Percentiles rank a stretch among this genome's conserved stretches.
Evolutionary conservation across 2,329 filamentous ascomycete genomes (phyloP).

Genomic region (Pleomassaria siparia): DNA sequence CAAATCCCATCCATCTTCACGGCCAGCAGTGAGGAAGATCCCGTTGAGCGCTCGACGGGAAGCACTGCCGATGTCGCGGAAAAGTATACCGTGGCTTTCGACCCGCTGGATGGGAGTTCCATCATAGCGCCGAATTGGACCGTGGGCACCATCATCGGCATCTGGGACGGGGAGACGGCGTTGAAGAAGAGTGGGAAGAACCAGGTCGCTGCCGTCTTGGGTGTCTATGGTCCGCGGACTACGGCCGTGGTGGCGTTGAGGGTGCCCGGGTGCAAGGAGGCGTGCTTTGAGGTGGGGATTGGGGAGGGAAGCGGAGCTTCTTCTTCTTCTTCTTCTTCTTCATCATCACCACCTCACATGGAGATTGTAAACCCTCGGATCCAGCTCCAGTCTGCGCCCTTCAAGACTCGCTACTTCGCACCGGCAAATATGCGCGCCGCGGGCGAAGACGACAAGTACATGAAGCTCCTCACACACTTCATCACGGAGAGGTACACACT

Average conservation of each 20-base stretch:
- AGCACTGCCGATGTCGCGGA: slow-evolving; percentile 34
- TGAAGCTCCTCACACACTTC: slow-evolving; percentile 52
- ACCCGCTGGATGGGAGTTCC: slow-evolving; percentile 65
- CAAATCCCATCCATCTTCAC: slow-evolving; percentile 56
- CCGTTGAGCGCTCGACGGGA: slow-evolving; percentile 47
- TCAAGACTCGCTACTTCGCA: slow-evolving; percentile 61
- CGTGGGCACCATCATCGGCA: slow-evolving; percentile 59
- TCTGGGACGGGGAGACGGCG: slow-evolving; percentile 49
- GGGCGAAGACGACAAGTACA: slow-evolving; percentile 54
- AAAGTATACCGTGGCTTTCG: slow-evolving; percentile 62
- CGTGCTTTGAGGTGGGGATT: slow-evolving; percentile 58
- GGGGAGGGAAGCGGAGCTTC: slow-evolving; percentile 23
- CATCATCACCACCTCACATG: slow-evolving; percentile 10
- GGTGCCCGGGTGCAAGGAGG: slow-evolving; percentile 41
- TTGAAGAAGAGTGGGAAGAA: slow-evolving; percentile 21
- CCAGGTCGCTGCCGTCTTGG: slow-evolving; percentile 38
- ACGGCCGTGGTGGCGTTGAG: slow-evolving; percentile 57
- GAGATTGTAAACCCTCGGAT: slow-evolving; percentile 49
- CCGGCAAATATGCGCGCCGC: slow-evolving; percentile 64
- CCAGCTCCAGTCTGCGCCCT: slow-evolving; percentile 41
- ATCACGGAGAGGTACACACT: slow-evolving; percentile 60
- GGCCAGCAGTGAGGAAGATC: slow-evolving; percentile 65
- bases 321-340: too few species aligned
- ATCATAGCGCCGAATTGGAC: slow-evolving; percentile 50
- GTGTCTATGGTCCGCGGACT: slow-evolving; percentile 37